Conservation (phyloP, 2,329 filamentous ascomycete species). For the Monosporascus sp. region DNA sequence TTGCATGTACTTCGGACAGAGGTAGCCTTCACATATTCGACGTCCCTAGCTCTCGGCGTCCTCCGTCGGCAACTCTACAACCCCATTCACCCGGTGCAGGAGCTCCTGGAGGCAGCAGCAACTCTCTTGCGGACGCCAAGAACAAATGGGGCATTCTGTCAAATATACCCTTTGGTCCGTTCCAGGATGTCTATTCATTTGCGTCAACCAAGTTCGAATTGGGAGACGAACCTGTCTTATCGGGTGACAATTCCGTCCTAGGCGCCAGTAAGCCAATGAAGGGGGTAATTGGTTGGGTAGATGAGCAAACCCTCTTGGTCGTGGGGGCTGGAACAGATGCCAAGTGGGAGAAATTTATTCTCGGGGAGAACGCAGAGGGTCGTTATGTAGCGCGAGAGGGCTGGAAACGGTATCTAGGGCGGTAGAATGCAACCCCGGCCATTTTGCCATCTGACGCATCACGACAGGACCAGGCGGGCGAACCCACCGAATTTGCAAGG, state of each 20-base stretch:
- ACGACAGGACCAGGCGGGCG: background rate
- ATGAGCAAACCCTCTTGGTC: slow-evolving; percentile 67
- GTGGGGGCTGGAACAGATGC: slow-evolving; percentile 75
- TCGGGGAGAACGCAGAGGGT: slow-evolving; percentile 64
- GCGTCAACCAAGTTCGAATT: slow-evolving; percentile 76
- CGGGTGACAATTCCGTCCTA: slow-evolving; percentile 34
- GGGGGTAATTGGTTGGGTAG: slow-evolving; percentile 79
- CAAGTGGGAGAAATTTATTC: slow-evolving; percentile 80
- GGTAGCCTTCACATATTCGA: slow-evolving; percentile 94
- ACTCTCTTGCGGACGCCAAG: slow-evolving; percentile 42
- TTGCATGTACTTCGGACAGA: slow-evolving; percentile 95
- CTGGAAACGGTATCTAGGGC: slow-evolving; percentile 70
- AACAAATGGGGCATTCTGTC: slow-evolving; percentile 84
- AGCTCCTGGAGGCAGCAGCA: slow-evolving; percentile 12
- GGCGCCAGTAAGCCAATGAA: slow-evolving; percentile 61
- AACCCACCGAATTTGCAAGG: background rate
- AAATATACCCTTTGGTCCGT: slow-evolving; percentile 80
- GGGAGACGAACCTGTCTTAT: slow-evolving; percentile 61
- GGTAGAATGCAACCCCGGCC: slow-evolving; percentile 11
- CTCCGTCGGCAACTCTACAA: slow-evolving; percentile 8
- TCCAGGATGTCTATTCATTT: slow-evolving; percentile 87
- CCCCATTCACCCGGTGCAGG: slow-evolving; percentile 10
- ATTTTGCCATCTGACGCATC: slow-evolving; percentile 1
- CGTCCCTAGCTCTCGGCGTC: slow-evolving; percentile 53
- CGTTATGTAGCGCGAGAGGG: slow-evolving; percentile 63